phyloP scores from a whole-genome alignment of 2,329 filamentous ascomycete species.

The Alternaria sp. region DNA sequence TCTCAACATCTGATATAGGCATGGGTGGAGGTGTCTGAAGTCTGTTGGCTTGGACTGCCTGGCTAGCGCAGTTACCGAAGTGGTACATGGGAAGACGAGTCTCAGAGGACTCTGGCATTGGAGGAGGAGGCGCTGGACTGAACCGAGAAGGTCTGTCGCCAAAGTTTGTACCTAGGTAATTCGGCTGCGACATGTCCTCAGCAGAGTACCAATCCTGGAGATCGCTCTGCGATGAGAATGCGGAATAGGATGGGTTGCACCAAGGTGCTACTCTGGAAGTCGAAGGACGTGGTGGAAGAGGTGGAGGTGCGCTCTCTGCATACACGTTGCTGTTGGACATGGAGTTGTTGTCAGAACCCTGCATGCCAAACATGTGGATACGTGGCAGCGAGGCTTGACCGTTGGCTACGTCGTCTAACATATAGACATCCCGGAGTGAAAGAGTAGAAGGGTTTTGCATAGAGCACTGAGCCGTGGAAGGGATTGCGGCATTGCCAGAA shows the following conservation, averaged over 20 bases:
- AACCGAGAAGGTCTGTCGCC: constrained; percentile 19
- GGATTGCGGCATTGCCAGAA: background rate
- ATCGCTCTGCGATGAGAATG: constrained; percentile 17
- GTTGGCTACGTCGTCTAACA: background rate
- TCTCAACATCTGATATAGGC: constrained; percentile 12
- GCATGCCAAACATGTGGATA: constrained; percentile 1
- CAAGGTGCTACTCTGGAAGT: constrained; percentile 20
- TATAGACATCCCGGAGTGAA: constrained; percentile 1
- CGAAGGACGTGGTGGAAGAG: constrained; percentile 30
- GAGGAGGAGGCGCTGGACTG: constrained; percentile 17
- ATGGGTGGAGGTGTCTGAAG: constrained; percentile 33
- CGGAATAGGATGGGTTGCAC: constrained; percentile 10
- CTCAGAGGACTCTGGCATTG: constrained; percentile 11
- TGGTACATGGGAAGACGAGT: background rate
- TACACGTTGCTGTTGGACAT: constrained; percentile 1
- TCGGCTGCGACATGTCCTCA: constrained; percentile 7
- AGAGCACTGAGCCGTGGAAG: background rate
- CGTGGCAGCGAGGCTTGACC: constrained; percentile 4
- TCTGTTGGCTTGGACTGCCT: constrained; percentile 10
- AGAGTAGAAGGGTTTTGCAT: background rate
- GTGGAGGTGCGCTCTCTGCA: constrained; percentile 14
- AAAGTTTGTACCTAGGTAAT: constrained; percentile 18
- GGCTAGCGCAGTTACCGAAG: background rate
- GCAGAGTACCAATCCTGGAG: constrained; percentile 13
- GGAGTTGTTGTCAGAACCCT: background rate